A percentile compares a stretch with the other conserved stretches of the same genome.
Conservation (phyloP, 2,329 filamentous ascomycete species). For the Xylaria digitata region DNA sequence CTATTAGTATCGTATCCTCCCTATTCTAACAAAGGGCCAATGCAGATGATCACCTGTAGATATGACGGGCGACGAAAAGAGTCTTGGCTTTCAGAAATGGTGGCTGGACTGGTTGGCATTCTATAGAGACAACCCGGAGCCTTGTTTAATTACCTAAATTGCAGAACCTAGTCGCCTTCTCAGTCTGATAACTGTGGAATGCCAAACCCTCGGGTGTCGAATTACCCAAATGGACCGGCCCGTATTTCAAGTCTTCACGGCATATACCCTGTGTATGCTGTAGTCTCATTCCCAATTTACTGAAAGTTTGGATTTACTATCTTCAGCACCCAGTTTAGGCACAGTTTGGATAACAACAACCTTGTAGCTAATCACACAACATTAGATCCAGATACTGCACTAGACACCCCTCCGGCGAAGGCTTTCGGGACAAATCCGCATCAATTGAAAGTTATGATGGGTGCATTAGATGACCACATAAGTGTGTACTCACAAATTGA, state of each 20-base stretch:
- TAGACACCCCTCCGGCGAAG: not conserved
- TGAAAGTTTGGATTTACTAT: not conserved
- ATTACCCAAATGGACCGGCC: conserved; percentile 6
- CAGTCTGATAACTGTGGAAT: not conserved
- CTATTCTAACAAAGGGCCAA: conserved; percentile 23
- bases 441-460: not conserved
- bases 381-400: not conserved
- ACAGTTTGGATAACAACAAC: not conserved
- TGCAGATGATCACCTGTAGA: conserved; percentile 20
- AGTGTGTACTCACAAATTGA: not conserved
- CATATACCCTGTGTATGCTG: conserved; percentile 4
- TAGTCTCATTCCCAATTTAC: not conserved
- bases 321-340: not conserved
- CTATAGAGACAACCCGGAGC: conserved; percentile 2
- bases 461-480: not conserved
- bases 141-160: conserved; percentile 20
- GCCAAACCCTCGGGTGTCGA: not conserved
- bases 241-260: not conserved
- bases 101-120: conserved; percentile 19
- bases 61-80: not conserved
- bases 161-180: not conserved
- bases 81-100: conserved; percentile 14
- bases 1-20: not conserved
- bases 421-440: not conserved
- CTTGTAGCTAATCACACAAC: not conserved